Conservation (phyloP, 1,139 yeast genomes). For the Candida mesenterica region DNA sequence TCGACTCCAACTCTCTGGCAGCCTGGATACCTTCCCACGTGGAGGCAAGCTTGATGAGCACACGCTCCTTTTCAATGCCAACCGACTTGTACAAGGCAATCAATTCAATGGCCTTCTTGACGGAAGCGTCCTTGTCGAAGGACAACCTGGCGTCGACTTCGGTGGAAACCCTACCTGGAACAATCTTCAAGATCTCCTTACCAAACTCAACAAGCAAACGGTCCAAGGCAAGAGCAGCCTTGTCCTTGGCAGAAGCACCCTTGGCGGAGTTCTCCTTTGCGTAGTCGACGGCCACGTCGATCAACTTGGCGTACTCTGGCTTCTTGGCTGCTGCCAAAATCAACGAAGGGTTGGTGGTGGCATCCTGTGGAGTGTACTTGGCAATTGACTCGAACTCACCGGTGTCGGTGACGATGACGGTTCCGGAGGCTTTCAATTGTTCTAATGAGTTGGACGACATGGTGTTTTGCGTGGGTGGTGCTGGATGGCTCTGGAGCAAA, state of each 20-base stretch:
- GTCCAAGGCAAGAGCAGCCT: conserved; percentile 79
- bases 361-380: conserved; percentile 97
- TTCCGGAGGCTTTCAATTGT: conserved; percentile 92
- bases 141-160: conserved; percentile 99
- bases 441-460: conserved; percentile 72
- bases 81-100: conserved; percentile 78
- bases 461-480: conserved; percentile 11
- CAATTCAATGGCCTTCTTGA: conserved; percentile 86
- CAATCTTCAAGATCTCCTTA: conserved; percentile 85
- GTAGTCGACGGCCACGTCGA: conserved; percentile 86
- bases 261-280: conserved; percentile 55
- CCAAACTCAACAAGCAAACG: conserved; percentile 95
- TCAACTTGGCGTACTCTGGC: conserved; percentile 82
- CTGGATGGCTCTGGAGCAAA: neutral
- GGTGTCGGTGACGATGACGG: conserved; percentile 95
- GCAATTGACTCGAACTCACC: conserved; percentile 99
- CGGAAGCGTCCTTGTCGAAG: conserved; percentile 89
- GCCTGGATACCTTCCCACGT: conserved; percentile 99
- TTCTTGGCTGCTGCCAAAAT: conserved; percentile 94
- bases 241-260: conserved; percentile 46
- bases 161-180: conserved; percentile 98
- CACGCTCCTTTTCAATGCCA: conserved; percentile 86
- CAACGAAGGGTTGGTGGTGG: conserved; percentile 98
- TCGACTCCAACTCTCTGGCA: conserved; percentile 89
- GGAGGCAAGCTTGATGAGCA: conserved; percentile 93